These are phyloP conservation scores for Sanguinoderma infundibulare DNA, from an alignment of 1,284 basidiomycete genomes.

Conservation along the genomic window DNA sequence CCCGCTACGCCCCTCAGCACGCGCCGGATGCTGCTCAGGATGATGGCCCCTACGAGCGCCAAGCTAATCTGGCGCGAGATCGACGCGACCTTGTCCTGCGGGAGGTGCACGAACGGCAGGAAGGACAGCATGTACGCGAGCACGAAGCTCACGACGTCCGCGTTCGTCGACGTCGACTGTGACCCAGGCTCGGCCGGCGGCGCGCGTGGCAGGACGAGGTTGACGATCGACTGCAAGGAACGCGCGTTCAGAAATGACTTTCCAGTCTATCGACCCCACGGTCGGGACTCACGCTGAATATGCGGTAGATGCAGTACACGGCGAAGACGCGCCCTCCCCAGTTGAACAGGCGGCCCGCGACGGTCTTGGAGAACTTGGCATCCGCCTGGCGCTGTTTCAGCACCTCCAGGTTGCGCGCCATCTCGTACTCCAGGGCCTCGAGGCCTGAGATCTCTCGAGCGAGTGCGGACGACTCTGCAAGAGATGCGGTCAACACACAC, in stretches of 20 bases:
- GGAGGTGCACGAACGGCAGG: slow-evolving; percentile 40
- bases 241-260: not conserved
- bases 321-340: slow-evolving; percentile 60
- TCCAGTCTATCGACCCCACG: too few relatives aligned
- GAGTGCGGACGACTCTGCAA: slow-evolving; percentile 38
- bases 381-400: slow-evolving; percentile 54
- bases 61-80: slow-evolving; percentile 72
- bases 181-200: slow-evolving; percentile 36
- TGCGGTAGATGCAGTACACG: slow-evolving; percentile 68
- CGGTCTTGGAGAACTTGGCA: slow-evolving; percentile 56
- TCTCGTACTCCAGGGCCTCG: slow-evolving; percentile 69
- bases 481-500: not conserved
- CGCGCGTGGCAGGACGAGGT: slow-evolving; percentile 50
- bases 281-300: slow-evolving; percentile 60
- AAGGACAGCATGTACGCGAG: slow-evolving; percentile 57
- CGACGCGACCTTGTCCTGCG: slow-evolving; percentile 42
- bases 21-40: slow-evolving; percentile 68
- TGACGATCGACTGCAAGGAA: slow-evolving; percentile 57
- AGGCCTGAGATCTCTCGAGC: slow-evolving; percentile 65
- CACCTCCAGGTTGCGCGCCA: slow-evolving; percentile 59
- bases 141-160: slow-evolving; percentile 64
- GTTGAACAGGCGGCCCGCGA: slow-evolving; percentile 56
- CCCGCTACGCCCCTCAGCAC: slow-evolving; percentile 69
- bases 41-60: slow-evolving; percentile 71
- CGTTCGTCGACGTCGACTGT: slow-evolving; percentile 44